Base-by-base conservation (phyloP, 2,329 filamentous ascomycete genomes). In the Hypomyces perniciosus region DNA sequence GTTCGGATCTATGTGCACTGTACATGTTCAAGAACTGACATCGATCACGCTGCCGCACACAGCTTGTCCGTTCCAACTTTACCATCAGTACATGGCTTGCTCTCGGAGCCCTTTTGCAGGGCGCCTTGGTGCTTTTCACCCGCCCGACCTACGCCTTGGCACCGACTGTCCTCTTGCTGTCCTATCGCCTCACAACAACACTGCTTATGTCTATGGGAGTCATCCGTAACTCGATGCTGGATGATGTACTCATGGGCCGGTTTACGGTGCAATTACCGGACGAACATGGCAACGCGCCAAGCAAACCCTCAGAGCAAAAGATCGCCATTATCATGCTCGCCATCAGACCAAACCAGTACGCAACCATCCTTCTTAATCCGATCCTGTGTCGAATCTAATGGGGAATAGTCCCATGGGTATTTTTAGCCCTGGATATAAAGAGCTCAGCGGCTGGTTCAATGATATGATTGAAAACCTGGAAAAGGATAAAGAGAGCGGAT, bases 21-120 rank as follows among this genome's bases (percentile, higher is more conserved):
- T 10, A 13, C 27, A 20, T 9, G 5, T 44, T 12, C 37, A 26
- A 9, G 26, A 33, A 28, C 45, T 52, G 8, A 52, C 40, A 9
- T 5, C 2, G 29, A 3, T 20, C 20, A 20, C 20, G 20, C 20
- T 20, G 20, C 20, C 20, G 20, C 20, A 13, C 9, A 7, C 12
- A 53, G 51, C n/a, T 27, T 8, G 8, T 53, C 13, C 48, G 51
- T 41, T 48, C 51, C 6, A 44, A 43, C 29, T 47, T 53, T 27
- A 40, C 48, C 8, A 33, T 53, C 10, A 39, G 48, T 8, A 51
- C 48, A 9, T 53, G 51, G 51, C 29, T 53, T 29, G 43, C 48
- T 1, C 39, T 53, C 7, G 51, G 51, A 8, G 51, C 51, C 12
- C 7, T 37, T 9, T 9, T 44, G 12, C 51, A 53, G 5, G 47